A percentile compares a stretch with the other conserved stretches of the same genome.
Conservation (phyloP, 2,329 filamentous ascomycete genomes). For the Hypoxylon sp. region DNA sequence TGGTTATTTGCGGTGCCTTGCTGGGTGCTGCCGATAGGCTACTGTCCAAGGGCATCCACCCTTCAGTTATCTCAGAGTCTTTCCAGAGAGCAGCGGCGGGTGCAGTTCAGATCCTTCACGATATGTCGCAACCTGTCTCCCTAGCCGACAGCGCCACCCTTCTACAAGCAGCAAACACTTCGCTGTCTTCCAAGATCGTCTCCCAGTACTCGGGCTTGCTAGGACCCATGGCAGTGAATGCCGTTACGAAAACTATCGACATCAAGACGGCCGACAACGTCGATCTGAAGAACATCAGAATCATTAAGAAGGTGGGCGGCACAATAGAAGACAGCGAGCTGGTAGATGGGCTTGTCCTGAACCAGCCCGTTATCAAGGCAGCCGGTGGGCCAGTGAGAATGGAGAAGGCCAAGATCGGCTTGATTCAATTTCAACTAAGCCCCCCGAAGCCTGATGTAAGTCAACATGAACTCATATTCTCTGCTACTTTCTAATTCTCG, state of each 20-base stretch:
- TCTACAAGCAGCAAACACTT: conserved; percentile 95
- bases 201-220: conserved; percentile 95
- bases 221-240: conserved; percentile 98
- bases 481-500: conserved; percentile 1
- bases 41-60: conserved; percentile 93
- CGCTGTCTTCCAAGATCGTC: conserved; percentile 97
- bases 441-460: conserved; percentile 95
- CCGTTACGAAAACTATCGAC: conserved; percentile 95
- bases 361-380: conserved; percentile 92
- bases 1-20: conserved; percentile 96
- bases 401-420: conserved; percentile 96
- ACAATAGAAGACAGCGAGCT: conserved; percentile 99
- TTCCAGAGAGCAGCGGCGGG: conserved; percentile 95
- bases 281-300: conserved; percentile 94
- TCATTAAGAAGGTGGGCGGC: conserved; percentile 96
- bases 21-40: conserved; percentile 93
- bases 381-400: conserved; percentile 90
- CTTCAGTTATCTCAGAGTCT: conserved; percentile 95
- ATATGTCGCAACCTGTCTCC: conserved; percentile 94
- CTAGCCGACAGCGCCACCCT: conserved; percentile 89
- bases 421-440: conserved; percentile 99
- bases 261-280: conserved; percentile 96
- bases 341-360: conserved; percentile 92
- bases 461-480: conserved; percentile 35
- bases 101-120: conserved; percentile 88